These are phyloP conservation scores for Hypoxylon rickii DNA, from an alignment of 495 filamentous ascomycete genomes.

Conservation along the genomic window DNA sequence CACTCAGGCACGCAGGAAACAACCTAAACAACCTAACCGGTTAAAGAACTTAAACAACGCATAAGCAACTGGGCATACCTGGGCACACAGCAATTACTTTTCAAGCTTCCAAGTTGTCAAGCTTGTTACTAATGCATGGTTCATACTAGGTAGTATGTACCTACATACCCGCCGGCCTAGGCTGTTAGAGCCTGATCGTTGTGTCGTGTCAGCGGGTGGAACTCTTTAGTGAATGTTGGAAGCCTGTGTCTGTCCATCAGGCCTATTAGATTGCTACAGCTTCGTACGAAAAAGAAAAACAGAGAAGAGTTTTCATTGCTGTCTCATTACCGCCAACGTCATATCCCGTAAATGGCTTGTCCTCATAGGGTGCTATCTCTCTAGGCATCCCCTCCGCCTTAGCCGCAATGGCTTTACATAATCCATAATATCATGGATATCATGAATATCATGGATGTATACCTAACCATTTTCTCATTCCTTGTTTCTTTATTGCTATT, in stretches of 20 bases:
- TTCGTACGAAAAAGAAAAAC: too few species aligned
- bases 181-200: constrained; percentile 19
- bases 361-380: constrained; percentile 8
- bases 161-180: too few species aligned
- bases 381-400: constrained; percentile 15
- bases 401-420: constrained; percentile 16
- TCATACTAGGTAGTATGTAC: too few species aligned
- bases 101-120: too few species aligned
- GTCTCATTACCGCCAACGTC: constrained; percentile 17
- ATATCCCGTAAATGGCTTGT: constrained; percentile 20
- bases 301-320: constrained; percentile 8
- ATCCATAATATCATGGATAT: constrained; percentile 14
- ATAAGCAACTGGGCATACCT: constrained; percentile 13
- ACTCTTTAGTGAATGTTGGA: too few species aligned
- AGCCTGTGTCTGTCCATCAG: too few species aligned
- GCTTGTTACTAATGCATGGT: too few species aligned
- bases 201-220: constrained; percentile 10
- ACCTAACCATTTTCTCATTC: too few species aligned
- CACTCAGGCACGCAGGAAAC: constrained; percentile 8
- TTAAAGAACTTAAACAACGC: constrained; percentile 13
- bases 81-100: too few species aligned
- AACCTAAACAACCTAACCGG: too few species aligned
- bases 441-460: too few species aligned
- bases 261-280: too few species aligned
- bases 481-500: constrained; percentile 19